Base-by-base conservation (phyloP, 768 basidiomycete species). In the Boletus insuetus region DNA sequence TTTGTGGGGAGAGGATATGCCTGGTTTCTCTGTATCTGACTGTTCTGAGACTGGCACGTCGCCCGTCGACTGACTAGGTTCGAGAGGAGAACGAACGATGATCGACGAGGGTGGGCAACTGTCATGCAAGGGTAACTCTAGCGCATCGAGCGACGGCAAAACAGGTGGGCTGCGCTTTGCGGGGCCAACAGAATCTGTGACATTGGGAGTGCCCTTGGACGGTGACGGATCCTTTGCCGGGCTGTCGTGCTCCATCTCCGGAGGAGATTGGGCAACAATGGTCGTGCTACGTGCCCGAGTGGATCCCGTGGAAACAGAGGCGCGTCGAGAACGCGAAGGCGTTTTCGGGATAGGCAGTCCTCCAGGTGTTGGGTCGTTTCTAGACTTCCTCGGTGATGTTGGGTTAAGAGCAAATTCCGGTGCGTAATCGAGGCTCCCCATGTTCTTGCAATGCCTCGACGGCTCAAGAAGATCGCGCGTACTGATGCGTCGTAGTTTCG, bases 401-500 rank as follows among this genome's bases (percentile, higher is more conserved):
- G 37, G 53, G 51, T 44, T 34, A 26, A 14, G 44, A 34, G 39
- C 32, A 6, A n/a, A n/a, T 32, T 59, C 61, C 19, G 44, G 56
- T 1, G 55, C 10, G 39, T 48, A 41, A 50, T 57, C 62, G 19
- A 53, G 1, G 41, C 55, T 50, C 13, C 48, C 40, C 3, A 50
- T 40, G 43, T 44, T 56, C 42, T 53, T 56, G 34, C 49, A 17
- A 41, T 58, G 58, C 26, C 20, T 46, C 11, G 61, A 53, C 11
- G 65, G 52, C 34, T 62, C 69, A 6, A 64, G 58, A 42, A 66
- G 64, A 34, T 73, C 71, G 32, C 49, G 61, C 26, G 69, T 41
- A 26, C 51, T 63, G 31, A 55, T 44, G 46, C 57, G 65, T 29
- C 63, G 60, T 8, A 57, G 31, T 51, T 22, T 58, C 20, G 56